These are phyloP conservation scores for Geosmithia morbida DNA, from an alignment of 2,329 filamentous ascomycete genomes.

Conservation along the genomic window DNA sequence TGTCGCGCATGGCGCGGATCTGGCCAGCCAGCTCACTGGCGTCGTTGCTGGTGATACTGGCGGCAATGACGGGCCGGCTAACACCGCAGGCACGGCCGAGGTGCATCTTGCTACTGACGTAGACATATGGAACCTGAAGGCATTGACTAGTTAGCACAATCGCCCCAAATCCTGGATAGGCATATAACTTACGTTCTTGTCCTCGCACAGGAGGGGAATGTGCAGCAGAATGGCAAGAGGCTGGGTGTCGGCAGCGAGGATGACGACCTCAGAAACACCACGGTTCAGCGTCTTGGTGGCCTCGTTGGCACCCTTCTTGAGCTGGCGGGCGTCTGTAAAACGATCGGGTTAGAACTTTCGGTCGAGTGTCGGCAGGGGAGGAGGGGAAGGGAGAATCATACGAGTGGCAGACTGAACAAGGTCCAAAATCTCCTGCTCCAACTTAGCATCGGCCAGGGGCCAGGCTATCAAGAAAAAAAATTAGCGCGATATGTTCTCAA, in stretches of 20 bases:
- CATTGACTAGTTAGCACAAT: neutral
- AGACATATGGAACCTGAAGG: conserved; percentile 39
- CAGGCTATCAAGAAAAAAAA: conserved; percentile 31
- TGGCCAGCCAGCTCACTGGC: conserved; percentile 74
- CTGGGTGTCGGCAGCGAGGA: conserved; percentile 78
- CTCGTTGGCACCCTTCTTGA: neutral
- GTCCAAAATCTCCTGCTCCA: conserved; percentile 73
- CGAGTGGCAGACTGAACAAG: conserved; percentile 41
- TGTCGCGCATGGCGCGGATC: conserved; percentile 82
- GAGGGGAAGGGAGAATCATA: conserved; percentile 34
- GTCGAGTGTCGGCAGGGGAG: conserved; percentile 8
- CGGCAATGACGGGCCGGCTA: conserved; percentile 72
- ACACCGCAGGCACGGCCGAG: conserved; percentile 86
- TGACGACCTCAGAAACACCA: conserved; percentile 77
- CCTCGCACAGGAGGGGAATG: conserved; percentile 73
- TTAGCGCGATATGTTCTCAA: neutral
- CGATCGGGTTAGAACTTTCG: neutral
- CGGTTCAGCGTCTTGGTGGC: conserved; percentile 79
- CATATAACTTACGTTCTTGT: conserved; percentile 1
- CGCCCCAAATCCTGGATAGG: neutral
- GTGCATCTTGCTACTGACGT: conserved; percentile 65
- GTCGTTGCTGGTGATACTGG: conserved; percentile 84
- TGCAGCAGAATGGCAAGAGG: conserved; percentile 82
- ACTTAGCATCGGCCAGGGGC: conserved; percentile 57
- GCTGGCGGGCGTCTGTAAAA: conserved; percentile 1